Evolutionary conservation across 2,329 filamentous ascomycete genomes (phyloP).

Genomic region (Fusarium lyarnte): DNA sequence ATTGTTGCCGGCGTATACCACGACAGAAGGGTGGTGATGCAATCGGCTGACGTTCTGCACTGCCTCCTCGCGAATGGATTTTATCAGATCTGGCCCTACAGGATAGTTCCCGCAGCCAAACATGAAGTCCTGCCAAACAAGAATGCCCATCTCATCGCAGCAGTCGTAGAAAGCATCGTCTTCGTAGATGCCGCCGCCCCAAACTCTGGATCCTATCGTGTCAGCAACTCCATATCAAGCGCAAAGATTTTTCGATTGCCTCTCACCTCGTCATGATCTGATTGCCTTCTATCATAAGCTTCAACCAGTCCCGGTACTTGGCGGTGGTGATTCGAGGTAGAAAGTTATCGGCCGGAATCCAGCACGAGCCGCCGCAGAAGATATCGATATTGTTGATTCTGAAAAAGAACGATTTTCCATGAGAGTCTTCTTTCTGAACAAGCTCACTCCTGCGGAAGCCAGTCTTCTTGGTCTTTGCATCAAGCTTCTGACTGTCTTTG

Average conservation of each 20-base stretch:
- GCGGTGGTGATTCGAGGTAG: background rate
- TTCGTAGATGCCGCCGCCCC: conserved; percentile 2
- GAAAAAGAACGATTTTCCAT: background rate
- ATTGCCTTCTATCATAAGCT: background rate
- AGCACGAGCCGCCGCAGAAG: background rate
- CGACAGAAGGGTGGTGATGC: background rate
- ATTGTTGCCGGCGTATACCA: background rate
- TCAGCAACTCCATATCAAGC: background rate
- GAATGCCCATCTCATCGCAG: background rate
- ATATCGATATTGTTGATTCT: background rate
- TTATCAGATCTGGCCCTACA: background rate
- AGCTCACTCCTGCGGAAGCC: background rate
- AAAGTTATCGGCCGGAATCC: background rate
- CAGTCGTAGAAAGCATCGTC: background rate
- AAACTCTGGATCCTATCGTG: background rate
- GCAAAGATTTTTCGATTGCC: rapidly evolving
- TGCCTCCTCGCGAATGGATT: background rate
- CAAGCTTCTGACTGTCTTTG: background rate
- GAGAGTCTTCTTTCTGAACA: background rate
- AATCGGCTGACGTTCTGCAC: background rate
- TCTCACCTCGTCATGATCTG: conserved; percentile 3
- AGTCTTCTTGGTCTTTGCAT: background rate
- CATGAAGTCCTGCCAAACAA: conserved; percentile 4
- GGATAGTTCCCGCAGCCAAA: conserved; percentile 1
- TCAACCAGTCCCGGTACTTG: background rate